Conservation (phyloP, 164 flowering plant species). For the Tetracentron sinense region DNA sequence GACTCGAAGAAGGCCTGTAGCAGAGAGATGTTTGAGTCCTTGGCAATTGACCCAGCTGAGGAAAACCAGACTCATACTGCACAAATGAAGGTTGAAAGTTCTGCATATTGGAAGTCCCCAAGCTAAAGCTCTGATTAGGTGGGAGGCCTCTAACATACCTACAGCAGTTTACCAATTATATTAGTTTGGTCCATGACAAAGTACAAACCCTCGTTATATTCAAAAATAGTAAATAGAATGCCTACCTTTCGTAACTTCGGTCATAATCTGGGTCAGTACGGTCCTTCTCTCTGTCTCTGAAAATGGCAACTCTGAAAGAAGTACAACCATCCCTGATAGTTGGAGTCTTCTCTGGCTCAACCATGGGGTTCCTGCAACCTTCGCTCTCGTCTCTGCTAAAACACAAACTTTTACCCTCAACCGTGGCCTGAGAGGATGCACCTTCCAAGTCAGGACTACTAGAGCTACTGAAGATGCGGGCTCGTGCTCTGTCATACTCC, state of each 20-base stretch:
- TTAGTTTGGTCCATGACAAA: background rate
- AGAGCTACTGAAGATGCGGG: constrained; percentile 75
- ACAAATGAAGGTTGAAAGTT: constrained; percentile 51
- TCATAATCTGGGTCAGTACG: constrained; percentile 93
- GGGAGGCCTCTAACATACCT: constrained; percentile 63
- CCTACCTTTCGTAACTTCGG: constrained; percentile 83
- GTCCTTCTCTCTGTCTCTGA: constrained; percentile 91
- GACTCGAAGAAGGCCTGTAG: constrained; percentile 42
- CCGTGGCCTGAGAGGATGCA: constrained; percentile 19
- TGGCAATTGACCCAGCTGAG: constrained; percentile 57
- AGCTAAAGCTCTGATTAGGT: constrained; percentile 36
- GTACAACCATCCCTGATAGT: constrained; percentile 36
- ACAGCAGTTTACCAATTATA: constrained; percentile 12
- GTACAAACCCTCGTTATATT: background rate
- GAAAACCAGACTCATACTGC: constrained; percentile 57
- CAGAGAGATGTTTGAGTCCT: constrained; percentile 45
- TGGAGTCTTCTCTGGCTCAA: constrained; percentile 40
- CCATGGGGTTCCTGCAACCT: constrained; percentile 21
- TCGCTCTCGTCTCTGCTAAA: constrained; percentile 45
- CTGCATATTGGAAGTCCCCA: constrained; percentile 50
- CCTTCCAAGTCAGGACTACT: constrained; percentile 44
- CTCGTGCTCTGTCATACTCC: constrained; percentile 88
- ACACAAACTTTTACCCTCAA: constrained; percentile 35
- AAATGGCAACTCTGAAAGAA: constrained; percentile 81
- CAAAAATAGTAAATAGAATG: background rate